Evolutionary conservation across 2,329 filamentous ascomycete species (phyloP).

Genomic region (Coleophoma eucalyptorum): DNA sequence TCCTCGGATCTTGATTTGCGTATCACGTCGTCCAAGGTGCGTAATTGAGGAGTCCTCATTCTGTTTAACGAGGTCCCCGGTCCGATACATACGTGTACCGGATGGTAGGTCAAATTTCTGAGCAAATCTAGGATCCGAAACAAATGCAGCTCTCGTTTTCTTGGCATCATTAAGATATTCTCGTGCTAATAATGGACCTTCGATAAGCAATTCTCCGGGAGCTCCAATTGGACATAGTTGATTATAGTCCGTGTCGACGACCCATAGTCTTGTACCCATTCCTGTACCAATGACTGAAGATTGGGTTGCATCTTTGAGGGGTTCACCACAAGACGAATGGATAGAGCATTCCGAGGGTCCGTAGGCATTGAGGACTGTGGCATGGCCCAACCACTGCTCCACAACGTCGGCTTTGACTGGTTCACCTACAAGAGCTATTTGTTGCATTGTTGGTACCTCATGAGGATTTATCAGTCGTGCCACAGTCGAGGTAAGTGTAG

Average conservation of each 20-base stretch:
- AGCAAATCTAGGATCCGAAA: constrained; percentile 42
- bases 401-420: not conserved
- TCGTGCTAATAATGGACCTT: constrained; percentile 39
- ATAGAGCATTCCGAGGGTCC: constrained; percentile 2
- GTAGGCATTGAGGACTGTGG: constrained; percentile 2
- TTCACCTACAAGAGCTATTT: constrained; percentile 1
- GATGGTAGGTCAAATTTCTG: not conserved
- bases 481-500: constrained; percentile 1
- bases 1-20: constrained; percentile 1
- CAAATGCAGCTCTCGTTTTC: constrained; percentile 54
- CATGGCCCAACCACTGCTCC: not conserved
- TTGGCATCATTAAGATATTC: constrained; percentile 55
- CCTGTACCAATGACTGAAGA: not conserved
- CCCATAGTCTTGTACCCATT: constrained; percentile 1
- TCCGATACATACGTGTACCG: not conserved
- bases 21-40: constrained; percentile 1
- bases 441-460: constrained; percentile 1
- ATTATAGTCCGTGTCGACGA: constrained; percentile 1
- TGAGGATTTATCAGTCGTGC: not conserved
- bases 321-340: constrained; percentile 1
- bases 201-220: constrained; percentile 32
- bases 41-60: constrained; percentile 1
- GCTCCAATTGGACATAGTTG: constrained; percentile 22
- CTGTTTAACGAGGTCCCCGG: constrained; percentile 1
- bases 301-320: not conserved